phyloP scores from a whole-genome alignment of 116 monocot genomes.

The Trichopus zeylanicus region DNA sequence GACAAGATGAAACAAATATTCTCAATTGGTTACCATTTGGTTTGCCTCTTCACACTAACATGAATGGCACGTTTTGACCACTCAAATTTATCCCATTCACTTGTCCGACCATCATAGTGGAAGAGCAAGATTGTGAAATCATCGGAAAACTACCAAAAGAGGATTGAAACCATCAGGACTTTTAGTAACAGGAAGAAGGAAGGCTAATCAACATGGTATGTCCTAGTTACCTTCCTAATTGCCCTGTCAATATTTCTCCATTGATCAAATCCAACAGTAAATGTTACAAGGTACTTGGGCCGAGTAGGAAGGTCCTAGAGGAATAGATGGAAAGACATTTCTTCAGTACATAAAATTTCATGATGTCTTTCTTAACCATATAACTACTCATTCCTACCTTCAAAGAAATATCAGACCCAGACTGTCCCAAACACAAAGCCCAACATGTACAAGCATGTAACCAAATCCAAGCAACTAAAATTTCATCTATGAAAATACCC shows the following conservation, averaged over 20 bases:
- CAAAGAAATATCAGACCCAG: too few relatives aligned
- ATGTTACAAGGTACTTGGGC: constrained; percentile 57
- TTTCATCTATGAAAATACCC: too few relatives aligned
- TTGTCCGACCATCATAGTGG: constrained; percentile 26
- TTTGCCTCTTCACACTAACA: constrained; percentile 28
- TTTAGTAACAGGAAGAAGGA: not conserved
- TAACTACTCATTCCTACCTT: too few relatives aligned
- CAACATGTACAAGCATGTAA: too few relatives aligned
- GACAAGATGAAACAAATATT: not conserved
- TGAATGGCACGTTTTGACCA: constrained; percentile 37
- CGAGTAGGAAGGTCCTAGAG: constrained; percentile 5
- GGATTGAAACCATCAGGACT: not conserved
- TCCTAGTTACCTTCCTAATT: constrained; percentile 51
- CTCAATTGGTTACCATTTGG: constrained; percentile 17
- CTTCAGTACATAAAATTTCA: too few relatives aligned
- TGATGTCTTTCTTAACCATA: too few relatives aligned
- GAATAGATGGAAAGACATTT: not conserved
- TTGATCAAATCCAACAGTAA: constrained; percentile 55
- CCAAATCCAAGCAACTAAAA: too few relatives aligned
- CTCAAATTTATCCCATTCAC: constrained; percentile 34
- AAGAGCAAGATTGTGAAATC: constrained; percentile 35
- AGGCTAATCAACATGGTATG: not conserved
- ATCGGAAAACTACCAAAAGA: constrained; percentile 20
- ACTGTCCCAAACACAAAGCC: too few relatives aligned
- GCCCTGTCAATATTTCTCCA: constrained; percentile 56